Evolutionary conservation across 2,329 filamentous ascomycete genomes (phyloP).

Genomic region (Ceratocystis huliohia): DNA sequence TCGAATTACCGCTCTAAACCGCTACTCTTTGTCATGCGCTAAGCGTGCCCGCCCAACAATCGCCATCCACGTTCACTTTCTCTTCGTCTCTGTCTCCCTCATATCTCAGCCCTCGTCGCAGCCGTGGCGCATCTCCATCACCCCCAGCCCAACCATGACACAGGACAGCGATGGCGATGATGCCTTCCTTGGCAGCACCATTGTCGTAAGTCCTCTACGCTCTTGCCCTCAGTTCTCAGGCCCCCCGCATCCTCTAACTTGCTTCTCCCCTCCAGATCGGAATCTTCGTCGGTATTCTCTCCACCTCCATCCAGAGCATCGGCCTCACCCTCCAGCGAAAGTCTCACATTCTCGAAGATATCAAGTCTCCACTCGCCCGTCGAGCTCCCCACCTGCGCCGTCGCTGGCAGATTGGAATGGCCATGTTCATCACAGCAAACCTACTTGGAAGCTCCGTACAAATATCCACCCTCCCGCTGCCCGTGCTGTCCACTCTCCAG

Average conservation of each 20-base stretch:
- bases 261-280: slow-evolving; percentile 52
- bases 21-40: neutral
- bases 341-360: slow-evolving; percentile 94
- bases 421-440: slow-evolving; percentile 92
- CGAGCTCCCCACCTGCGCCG: slow-evolving; percentile 79
- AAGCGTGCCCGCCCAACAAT: neutral
- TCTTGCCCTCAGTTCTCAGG: neutral
- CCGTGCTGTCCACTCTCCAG: slow-evolving; percentile 88
- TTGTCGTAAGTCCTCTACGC: slow-evolving; percentile 47
- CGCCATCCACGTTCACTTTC: neutral
- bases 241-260: slow-evolving; percentile 21
- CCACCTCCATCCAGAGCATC: slow-evolving; percentile 87
- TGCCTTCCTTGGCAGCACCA: slow-evolving; percentile 63
- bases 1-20: too few relatives aligned
- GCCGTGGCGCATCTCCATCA: neutral
- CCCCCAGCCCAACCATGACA: neutral
- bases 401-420: slow-evolving; percentile 95
- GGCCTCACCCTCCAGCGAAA: slow-evolving; percentile 94
- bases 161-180: neutral
- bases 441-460: slow-evolving; percentile 91
- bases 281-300: slow-evolving; percentile 82
- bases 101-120: neutral
- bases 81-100: neutral
- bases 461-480: slow-evolving; percentile 88
- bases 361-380: slow-evolving; percentile 70